phyloP scores from a whole-genome alignment of 306 rosid species.

The Cicer pinnatifidum region DNA sequence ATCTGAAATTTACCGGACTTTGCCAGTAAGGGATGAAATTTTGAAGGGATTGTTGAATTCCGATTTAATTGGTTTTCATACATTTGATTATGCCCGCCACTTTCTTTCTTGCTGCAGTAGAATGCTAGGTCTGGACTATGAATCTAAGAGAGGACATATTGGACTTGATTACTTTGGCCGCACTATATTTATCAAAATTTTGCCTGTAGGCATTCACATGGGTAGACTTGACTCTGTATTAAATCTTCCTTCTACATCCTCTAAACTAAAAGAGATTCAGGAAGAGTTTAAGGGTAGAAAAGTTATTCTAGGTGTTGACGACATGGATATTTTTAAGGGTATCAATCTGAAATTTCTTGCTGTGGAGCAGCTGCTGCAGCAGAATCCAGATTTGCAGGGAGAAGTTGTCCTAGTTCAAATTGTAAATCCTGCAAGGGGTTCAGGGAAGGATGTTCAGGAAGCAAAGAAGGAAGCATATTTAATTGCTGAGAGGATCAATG shows the following conservation, averaged over 20 bases:
- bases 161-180: slow-evolving; percentile 92
- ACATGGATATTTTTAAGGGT: slow-evolving; percentile 90
- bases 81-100: slow-evolving; percentile 89
- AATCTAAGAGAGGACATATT: slow-evolving; percentile 88
- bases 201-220: slow-evolving; percentile 90
- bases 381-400: slow-evolving; percentile 62
- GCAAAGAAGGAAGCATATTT: slow-evolving; percentile 66
- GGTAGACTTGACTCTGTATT: slow-evolving; percentile 78
- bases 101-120: slow-evolving; percentile 95
- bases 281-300: slow-evolving; percentile 67
- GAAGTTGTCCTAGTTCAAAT: slow-evolving; percentile 76
- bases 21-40: slow-evolving; percentile 83
- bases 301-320: slow-evolving; percentile 73
- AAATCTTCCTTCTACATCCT: slow-evolving; percentile 64
- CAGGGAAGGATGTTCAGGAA: slow-evolving; percentile 82
- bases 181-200: slow-evolving; percentile 76
- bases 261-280: slow-evolving; percentile 68
- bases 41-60: slow-evolving; percentile 76
- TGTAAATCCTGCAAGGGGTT: slow-evolving; percentile 87
- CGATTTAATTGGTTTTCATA: slow-evolving; percentile 86
- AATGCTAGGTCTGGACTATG: slow-evolving; percentile 89
- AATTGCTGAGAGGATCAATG: slow-evolving; percentile 68
- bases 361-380: slow-evolving; percentile 74
- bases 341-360: slow-evolving; percentile 81
- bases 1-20: slow-evolving; percentile 79